A percentile compares a stretch with the other conserved stretches of the same genome.
phyloP scores from a whole-genome alignment of 1,284 basidiomycete species.

The Microstroma glucosiphilum region DNA sequence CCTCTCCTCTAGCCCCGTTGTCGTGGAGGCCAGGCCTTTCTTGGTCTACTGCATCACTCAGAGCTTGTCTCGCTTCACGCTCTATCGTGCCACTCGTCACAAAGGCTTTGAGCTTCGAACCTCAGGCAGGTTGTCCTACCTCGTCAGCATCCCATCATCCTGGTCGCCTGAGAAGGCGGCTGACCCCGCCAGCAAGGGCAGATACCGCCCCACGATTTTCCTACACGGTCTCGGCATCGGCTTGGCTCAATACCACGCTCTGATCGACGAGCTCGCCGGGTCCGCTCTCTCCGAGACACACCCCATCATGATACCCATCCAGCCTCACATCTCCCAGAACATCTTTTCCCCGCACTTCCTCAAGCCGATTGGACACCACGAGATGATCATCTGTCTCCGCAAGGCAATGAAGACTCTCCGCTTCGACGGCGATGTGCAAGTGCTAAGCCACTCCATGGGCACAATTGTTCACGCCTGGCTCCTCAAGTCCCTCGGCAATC shows the following conservation, averaged over 20 bases:
- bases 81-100: constrained; percentile 6
- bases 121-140: constrained; percentile 33
- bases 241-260: constrained; percentile 27
- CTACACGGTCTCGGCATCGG: constrained; percentile 45
- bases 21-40: constrained; percentile 6
- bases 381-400: constrained; percentile 29
- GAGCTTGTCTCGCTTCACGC: constrained; percentile 8
- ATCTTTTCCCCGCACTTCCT: constrained; percentile 36
- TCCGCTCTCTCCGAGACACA: constrained; percentile 21
- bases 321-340: constrained; percentile 41
- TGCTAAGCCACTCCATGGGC: constrained; percentile 46
- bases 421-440: constrained; percentile 19
- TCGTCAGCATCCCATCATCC: constrained; percentile 26
- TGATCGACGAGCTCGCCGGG: constrained; percentile 22
- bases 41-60: constrained; percentile 10
- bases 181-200: constrained; percentile 5
- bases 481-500: constrained; percentile 29
- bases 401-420: not conserved
- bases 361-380: constrained; percentile 31
- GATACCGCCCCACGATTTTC: constrained; percentile 28
- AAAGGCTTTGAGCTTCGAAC: constrained; percentile 22
- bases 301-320: constrained; percentile 40
- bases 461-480: constrained; percentile 43
- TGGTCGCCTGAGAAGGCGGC: constrained; percentile 15
- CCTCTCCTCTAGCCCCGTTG: not conserved